Conservation (phyloP, 2,329 filamentous ascomycete genomes). For the Apiospora marii region DNA sequence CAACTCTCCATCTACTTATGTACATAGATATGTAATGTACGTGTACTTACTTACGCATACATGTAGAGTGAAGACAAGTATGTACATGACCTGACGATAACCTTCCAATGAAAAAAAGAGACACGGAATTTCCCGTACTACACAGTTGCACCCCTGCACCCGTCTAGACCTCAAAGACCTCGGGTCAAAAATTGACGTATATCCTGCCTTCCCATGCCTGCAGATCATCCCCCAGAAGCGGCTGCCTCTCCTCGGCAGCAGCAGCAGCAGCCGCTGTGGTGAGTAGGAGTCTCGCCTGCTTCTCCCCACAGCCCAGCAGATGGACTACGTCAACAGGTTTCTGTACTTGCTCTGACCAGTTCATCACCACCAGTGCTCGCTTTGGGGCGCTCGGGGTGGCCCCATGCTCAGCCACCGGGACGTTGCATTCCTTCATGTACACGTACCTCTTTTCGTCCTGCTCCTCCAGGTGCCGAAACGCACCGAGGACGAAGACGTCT, state of each 20-base stretch:
- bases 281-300: slow-evolving; percentile 37
- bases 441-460: slow-evolving; percentile 63
- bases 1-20: background rate
- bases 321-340: slow-evolving; percentile 35
- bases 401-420: slow-evolving; percentile 24
- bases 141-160: background rate
- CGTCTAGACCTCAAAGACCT: background rate
- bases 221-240: slow-evolving; percentile 27
- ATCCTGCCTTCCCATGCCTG: slow-evolving; percentile 41
- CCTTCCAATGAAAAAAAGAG: background rate
- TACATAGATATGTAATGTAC: background rate
- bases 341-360: slow-evolving; percentile 52
- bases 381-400: slow-evolving; percentile 33
- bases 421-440: slow-evolving; percentile 53
- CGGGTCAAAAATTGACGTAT: slow-evolving; percentile 42
- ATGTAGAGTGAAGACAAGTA: background rate
- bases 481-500: slow-evolving; percentile 68
- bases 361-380: slow-evolving; percentile 51
- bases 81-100: background rate
- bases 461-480: slow-evolving; percentile 62
- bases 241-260: slow-evolving; percentile 1
- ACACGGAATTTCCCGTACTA: background rate
- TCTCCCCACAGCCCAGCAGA: slow-evolving; percentile 33
- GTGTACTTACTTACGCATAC: background rate
- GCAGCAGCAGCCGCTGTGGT: slow-evolving; percentile 36